Conservation (phyloP, 23 red algal species). For the Cyanidium caldarium region DNA sequence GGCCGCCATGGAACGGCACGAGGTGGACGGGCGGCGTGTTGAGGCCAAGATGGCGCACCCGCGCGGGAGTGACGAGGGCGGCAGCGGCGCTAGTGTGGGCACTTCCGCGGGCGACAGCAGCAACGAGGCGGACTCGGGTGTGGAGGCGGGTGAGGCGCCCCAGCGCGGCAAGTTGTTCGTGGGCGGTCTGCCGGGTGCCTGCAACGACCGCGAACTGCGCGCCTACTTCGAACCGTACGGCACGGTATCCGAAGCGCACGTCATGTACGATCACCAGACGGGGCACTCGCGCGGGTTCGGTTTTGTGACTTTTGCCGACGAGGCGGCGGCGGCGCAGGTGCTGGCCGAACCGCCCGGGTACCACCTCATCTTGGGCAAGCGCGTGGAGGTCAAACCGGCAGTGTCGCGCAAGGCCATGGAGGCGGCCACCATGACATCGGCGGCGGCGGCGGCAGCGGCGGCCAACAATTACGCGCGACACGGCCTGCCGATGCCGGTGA, state of each 20-base stretch:
- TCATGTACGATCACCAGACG: conserved; percentile 92
- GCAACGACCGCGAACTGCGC: conserved; percentile 46
- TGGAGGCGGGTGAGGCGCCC: background rate
- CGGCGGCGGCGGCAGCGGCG: background rate
- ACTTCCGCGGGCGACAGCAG: background rate
- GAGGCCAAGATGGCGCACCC: conserved; percentile 90
- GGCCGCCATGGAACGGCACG: conserved; percentile 47
- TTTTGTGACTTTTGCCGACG: conserved; percentile 69
- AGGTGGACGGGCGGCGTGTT: conserved; percentile 76
- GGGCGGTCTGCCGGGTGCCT: conserved; percentile 64
- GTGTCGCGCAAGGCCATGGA: conserved; percentile 48
- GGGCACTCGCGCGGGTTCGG: conserved; percentile 82
- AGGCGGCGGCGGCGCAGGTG: conserved; percentile 37
- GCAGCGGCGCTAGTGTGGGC: background rate
- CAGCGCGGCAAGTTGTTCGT: conserved; percentile 71
- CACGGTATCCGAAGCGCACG: conserved; percentile 44
- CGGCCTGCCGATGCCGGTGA: background rate
- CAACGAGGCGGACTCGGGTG: background rate
- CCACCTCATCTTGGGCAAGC: conserved; percentile 59
- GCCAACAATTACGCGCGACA: background rate
- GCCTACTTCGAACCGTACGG: conserved; percentile 70
- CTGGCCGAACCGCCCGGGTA: conserved; percentile 24
- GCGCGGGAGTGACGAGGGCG: background rate
- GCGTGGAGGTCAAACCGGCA: conserved; percentile 69
- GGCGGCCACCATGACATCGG: background rate